Evolutionary conservation across 2,329 filamentous ascomycete genomes (phyloP), one percentile per base, ranked within the genome.

Genomic region (Claviceps africana): DNA sequence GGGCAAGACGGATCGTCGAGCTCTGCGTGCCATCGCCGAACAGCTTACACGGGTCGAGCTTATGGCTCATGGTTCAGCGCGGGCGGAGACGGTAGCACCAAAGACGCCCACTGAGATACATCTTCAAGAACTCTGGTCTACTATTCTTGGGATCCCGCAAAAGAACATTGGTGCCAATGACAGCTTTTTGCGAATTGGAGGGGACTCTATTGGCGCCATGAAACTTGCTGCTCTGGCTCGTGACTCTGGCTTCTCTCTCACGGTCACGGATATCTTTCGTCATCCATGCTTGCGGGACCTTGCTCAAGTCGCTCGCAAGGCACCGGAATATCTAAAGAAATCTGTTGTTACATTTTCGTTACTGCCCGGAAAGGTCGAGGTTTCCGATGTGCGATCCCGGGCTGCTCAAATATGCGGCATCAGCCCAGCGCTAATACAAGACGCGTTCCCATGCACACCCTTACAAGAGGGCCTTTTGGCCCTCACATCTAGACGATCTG

Each of bases 221-320:
- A 67, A 64, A 49, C 60, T 73, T 2, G 69, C 71, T 1, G 65
- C 70, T 1, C 60, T 63, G 31, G 68, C 69, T 4, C 62, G 67
- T 50, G 60, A 57, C 1, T 54, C 56, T 4, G 64, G 61, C 13
- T 53, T 73, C 10, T 54, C 61, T 1, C 56, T 74, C 15, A 70
- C 67, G 2, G 71, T 74, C 0, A 65, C 65, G 15, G 64, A 63
- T 44, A 66, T 71, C 35, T 72, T 74, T 51, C 47, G 35, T 33
- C 39, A 53, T 25, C 56, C 57, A 11, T 46, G 46, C 28, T 47
- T 55, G 4, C 22, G 28, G 13, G 42, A 51, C 17, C 48, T 48
- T 21, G 50, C 50, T n/a, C 40, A 10, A 17, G 44, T 35, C 11
- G n/a, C 42, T 47, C 30, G 25, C 35, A 22, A 30, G 22, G n/a